Base-by-base conservation (phyloP, 2,329 filamentous ascomycete genomes). In the Beauveria varroae region DNA sequence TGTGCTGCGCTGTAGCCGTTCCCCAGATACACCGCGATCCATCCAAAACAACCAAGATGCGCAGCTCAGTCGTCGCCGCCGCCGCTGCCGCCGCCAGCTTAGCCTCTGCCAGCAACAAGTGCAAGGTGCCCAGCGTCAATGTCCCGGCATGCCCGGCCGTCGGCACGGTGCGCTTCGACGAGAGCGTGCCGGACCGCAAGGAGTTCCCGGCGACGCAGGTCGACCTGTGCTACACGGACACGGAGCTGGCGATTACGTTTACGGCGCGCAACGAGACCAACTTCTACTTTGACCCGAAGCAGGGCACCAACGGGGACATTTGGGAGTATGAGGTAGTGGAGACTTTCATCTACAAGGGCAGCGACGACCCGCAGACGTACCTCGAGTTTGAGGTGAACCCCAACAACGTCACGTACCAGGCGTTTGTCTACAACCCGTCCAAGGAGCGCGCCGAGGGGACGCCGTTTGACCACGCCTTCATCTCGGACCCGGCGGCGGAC, bases 281-380 rank as follows among this genome's bases (percentile, higher is more conserved):
- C 67, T 81, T 77, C 65, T 80, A 73, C 71, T 81, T 74, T 69
- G 74, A 79, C 66, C 66, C 68, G 20, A 71, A 65, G 28, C 73
- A 77, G 51, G 72, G 67, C 58, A 80, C 73, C 49, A 81, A 81
- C 63, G 78, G 75, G 54, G 71, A 75, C 50, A 77, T 82, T 55
- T 81, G 74, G 72, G 65, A 74, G 58, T 81, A 81, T 66, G 77
- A 81, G 64, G 79, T 81, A 41, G 78, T 81, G 75, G 79, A 81
- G 65, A 74, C 74, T 12, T 81, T 81, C 65, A 74, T 81, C 64
- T 72, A 76, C 66, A 73, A 68, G 40, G 79, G 79, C 57, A 75
- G 70, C 63, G 71, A 73, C 44, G 76, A 80, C 67, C 79, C 79
- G 0, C 71, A 76, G 68, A 78, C 74, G 1, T 81, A 81, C 66